These are phyloP conservation scores for Botrytis squamosa DNA, from an alignment of 2,329 filamentous ascomycete species.

Conservation along the genomic window DNA sequence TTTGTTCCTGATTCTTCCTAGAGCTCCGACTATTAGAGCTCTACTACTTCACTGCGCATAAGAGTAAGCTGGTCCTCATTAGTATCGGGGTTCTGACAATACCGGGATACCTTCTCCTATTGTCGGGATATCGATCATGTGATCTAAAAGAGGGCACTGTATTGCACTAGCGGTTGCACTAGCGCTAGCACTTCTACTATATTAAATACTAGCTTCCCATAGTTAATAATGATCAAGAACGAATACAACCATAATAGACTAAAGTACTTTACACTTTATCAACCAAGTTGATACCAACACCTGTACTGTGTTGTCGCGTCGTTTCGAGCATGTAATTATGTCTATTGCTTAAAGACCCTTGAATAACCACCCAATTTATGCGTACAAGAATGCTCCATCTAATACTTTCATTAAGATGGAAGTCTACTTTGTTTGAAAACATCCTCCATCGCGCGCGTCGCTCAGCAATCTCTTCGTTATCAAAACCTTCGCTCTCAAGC, in stretches of 20 bases:
- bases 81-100: neutral
- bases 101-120: accelerated
- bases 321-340: neutral
- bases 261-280: too few species aligned
- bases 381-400: neutral
- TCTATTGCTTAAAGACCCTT: neutral
- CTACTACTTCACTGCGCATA: neutral
- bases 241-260: too few species aligned
- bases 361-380: accelerated
- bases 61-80: neutral
- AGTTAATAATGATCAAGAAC: too few species aligned
- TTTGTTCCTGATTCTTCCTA: neutral
- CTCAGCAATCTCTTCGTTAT: neutral
- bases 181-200: too few species aligned
- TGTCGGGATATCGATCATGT: too few species aligned
- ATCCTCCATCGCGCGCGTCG: neutral
- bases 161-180: too few species aligned
- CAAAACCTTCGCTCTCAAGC: neutral
- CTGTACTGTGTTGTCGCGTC: accelerated
- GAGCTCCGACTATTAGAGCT: neutral
- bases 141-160: too few species aligned
- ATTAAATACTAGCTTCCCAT: too few species aligned
- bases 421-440: neutral
- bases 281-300: too few species aligned
- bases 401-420: neutral